Evolutionary conservation across 2,329 filamentous ascomycete species (phyloP).

Genomic region (Coniella lustricola): DNA sequence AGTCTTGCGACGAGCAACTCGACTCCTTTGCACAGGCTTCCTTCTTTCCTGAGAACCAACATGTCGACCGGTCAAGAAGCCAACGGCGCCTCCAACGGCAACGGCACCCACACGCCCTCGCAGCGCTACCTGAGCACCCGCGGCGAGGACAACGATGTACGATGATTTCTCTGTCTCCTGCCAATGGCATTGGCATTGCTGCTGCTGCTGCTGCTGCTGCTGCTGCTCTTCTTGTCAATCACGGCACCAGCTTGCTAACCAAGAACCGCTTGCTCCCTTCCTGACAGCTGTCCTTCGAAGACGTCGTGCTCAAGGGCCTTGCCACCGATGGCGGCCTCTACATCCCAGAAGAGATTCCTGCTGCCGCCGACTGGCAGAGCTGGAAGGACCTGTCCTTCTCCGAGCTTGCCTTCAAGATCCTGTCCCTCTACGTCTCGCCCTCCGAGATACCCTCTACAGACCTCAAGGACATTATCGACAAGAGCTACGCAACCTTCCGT

Average conservation of each 20-base stretch:
- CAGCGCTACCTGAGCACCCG: slow-evolving; percentile 46
- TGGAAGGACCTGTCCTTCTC: slow-evolving; percentile 76
- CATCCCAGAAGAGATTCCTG: slow-evolving; percentile 76
- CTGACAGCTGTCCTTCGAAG: slow-evolving; percentile 74
- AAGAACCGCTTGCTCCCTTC: background rate
- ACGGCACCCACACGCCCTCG: slow-evolving; percentile 34
- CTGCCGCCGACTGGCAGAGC: slow-evolving; percentile 38
- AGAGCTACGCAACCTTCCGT: slow-evolving; percentile 87
- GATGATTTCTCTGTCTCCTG: slow-evolving; percentile 14
- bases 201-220: background rate
- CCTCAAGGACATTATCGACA: slow-evolving; percentile 73
- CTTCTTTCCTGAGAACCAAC: background rate
- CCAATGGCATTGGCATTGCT: slow-evolving; percentile 1
- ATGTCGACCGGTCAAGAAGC: slow-evolving; percentile 37
- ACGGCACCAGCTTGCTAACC: background rate
- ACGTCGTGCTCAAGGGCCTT: slow-evolving; percentile 83
- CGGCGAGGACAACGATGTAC: slow-evolving; percentile 43
- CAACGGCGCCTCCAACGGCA: slow-evolving; percentile 26
- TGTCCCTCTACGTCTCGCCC: slow-evolving; percentile 79
- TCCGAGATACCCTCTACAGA: slow-evolving; percentile 75
- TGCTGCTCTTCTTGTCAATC: too few species aligned
- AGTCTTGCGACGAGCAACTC: background rate
- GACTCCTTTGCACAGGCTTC: background rate
- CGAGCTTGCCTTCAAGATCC: slow-evolving; percentile 76
- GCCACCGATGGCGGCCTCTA: slow-evolving; percentile 83